Evolutionary conservation across 2,329 filamentous ascomycete genomes (phyloP), one percentile per base, ranked within the genome.

Genomic region (Capronia americana): DNA sequence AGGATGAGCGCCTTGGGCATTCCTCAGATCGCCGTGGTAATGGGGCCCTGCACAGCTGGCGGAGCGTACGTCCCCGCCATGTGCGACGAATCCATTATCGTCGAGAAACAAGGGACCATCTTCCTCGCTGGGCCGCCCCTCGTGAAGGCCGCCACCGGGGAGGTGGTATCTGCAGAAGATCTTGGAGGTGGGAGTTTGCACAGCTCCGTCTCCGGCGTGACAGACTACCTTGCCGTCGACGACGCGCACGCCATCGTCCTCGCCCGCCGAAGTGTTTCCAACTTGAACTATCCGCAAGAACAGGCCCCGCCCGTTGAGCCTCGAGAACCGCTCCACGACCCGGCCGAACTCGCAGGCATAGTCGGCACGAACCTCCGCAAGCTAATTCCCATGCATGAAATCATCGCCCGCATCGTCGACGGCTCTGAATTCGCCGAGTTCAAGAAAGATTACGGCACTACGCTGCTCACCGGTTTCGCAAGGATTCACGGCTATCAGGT

Each of bases 61-160:
- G 94, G 94, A 56, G 94, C 94, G 26, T 98, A 99, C 77, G 93
- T 98, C 11, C 94, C 94, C 11, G 92, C 92, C 74, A 98, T 99
- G 94, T 94, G 91, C 67, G 95, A 98, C 77, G 95, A 98, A 84
- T 93, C 88, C 76, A 97, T 99, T 78, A 98, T 99, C 70, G 95
- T 98, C 46, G 88, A 92, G 75, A 90, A 93, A 60, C 93, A 97
- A 78, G 94, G 94, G n/a, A 93, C 96, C 72, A 97, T 99, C 76
- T 99, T 98, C 83, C 87, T 99, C 1, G 94, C 94, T 0, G 95
- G 94, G 0, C 94, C 94, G 20, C 94, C 95, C 0, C 84, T 99
- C 0, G 95, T 99, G 69, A 97, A 97, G 80, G 95, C 95, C 8
- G 94, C 94, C 11, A 99, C 95, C 0, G 95, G 94, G 12, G 94